Evolutionary conservation across 192 early-diverging fungal species (phyloP).

Genomic region (Coemansia sp.): DNA sequence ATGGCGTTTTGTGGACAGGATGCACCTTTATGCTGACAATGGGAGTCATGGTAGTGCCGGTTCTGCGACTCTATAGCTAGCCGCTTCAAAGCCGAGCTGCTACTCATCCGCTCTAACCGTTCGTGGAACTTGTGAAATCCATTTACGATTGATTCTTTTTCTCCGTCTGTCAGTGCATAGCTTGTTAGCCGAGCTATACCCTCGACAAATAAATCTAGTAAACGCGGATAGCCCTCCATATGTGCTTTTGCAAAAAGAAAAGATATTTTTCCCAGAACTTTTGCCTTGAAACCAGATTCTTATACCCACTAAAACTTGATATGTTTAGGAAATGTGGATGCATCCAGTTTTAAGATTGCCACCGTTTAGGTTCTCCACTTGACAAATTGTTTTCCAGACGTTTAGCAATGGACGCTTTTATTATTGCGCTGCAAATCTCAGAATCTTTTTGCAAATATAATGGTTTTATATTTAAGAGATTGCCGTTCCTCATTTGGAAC

Average conservation of each 20-base stretch:
- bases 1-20: slow-evolving; percentile 63
- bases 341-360: too few species aligned
- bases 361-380: too few species aligned
- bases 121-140: slow-evolving; percentile 63
- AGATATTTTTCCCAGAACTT: too few species aligned
- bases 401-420: too few species aligned
- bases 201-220: slow-evolving; percentile 62
- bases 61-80: slow-evolving; percentile 44
- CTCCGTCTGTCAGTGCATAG: slow-evolving; percentile 62
- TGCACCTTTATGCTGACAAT: slow-evolving; percentile 63
- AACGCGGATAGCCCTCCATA: slow-evolving; percentile 14
- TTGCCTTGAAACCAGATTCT: too few species aligned
- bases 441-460: too few species aligned
- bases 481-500: too few species aligned
- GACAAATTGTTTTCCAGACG: too few species aligned
- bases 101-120: slow-evolving; percentile 64
- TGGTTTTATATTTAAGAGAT: too few species aligned
- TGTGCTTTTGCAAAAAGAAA: background rate
- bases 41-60: background rate
- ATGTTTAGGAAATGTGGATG: too few species aligned
- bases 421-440: too few species aligned
- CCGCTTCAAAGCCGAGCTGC: slow-evolving; percentile 37
- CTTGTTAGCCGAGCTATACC: slow-evolving; percentile 59
- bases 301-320: too few species aligned
- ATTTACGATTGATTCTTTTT: slow-evolving; percentile 60